Conservation (phyloP, 2,329 filamentous ascomycete genomes). For the Talaromyces marneffei region DNA sequence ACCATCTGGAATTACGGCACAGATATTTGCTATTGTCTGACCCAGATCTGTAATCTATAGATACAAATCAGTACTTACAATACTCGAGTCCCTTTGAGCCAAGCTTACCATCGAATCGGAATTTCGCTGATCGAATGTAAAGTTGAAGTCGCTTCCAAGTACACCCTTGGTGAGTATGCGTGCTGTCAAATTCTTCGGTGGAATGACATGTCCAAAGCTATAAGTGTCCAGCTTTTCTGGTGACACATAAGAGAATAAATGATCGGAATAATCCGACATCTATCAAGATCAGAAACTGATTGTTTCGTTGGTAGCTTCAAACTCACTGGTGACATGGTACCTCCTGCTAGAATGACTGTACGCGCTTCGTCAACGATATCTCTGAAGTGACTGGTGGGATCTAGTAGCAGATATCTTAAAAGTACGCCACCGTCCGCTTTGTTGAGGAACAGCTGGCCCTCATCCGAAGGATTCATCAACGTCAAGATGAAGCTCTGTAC, state of each 20-base stretch:
- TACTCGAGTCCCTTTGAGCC: neutral
- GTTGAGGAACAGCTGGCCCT: conserved; percentile 56
- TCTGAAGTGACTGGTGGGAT: conserved; percentile 85
- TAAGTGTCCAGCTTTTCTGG: conserved; percentile 64
- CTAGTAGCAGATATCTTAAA: conserved; percentile 80
- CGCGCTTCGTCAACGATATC: conserved; percentile 78
- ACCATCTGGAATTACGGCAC: conserved; percentile 73
- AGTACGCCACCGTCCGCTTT: conserved; percentile 47
- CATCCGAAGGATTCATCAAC: conserved; percentile 74
- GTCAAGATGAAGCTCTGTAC: conserved; percentile 67
- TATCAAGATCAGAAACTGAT: conserved; percentile 21
- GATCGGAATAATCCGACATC: conserved; percentile 80
- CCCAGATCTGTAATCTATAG: conserved; percentile 64
- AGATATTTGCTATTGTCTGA: conserved; percentile 63
- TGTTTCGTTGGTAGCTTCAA: neutral
- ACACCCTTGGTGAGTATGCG: conserved; percentile 57
- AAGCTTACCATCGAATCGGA: conserved; percentile 55
- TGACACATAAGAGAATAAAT: conserved; percentile 73
- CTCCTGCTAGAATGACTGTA: conserved; percentile 84
- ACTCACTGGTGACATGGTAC: conserved; percentile 83
- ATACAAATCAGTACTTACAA: conserved; percentile 7
- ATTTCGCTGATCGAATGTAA: conserved; percentile 74
- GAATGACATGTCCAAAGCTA: conserved; percentile 93
- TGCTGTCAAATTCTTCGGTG: conserved; percentile 70
- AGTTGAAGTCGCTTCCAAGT: conserved; percentile 62